Percentiles rank a stretch among this genome's conserved stretches.
Evolutionary conservation across 2,329 filamentous ascomycete species (phyloP).

Genomic region (Seiridium unicorne): DNA sequence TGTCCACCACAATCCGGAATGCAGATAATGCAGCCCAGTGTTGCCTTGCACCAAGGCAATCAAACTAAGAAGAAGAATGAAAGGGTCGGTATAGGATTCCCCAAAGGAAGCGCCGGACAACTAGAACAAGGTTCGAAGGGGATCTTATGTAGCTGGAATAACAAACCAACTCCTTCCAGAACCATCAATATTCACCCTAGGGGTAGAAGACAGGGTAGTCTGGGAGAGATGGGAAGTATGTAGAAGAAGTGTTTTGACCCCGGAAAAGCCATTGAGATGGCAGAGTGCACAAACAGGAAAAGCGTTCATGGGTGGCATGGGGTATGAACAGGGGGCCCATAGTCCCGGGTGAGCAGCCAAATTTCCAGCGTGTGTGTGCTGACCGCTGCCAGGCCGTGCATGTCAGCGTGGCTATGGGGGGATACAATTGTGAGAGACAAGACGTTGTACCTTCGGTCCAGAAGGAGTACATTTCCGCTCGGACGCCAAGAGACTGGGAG

Average conservation of each 20-base stretch:
- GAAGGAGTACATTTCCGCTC: conserved; percentile 1
- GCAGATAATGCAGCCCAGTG: not conserved
- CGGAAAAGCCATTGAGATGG: not conserved
- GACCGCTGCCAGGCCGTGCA: not conserved
- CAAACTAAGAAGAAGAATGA: not conserved
- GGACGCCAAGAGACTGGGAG: not conserved
- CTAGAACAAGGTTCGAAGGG: not conserved
- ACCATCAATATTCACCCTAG: not conserved
- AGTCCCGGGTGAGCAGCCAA: not conserved
- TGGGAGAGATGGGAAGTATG: not conserved
- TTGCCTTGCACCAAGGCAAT: not conserved
- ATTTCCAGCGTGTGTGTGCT: not conserved
- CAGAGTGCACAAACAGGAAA: not conserved
- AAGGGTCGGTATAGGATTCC: not conserved
- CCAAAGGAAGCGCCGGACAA: not conserved
- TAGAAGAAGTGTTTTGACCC: not conserved
- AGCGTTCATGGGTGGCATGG: not conserved
- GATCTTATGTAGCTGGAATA: not conserved
- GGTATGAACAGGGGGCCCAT: not conserved
- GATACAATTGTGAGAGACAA: not conserved
- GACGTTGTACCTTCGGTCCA: not conserved
- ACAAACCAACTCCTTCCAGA: not conserved
- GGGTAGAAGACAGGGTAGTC: not conserved
- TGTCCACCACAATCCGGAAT: not conserved
- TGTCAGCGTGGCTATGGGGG: not conserved